Conservation (phyloP, 1,284 basidiomycete species). For the Ceratobasidium sp. region DNA sequence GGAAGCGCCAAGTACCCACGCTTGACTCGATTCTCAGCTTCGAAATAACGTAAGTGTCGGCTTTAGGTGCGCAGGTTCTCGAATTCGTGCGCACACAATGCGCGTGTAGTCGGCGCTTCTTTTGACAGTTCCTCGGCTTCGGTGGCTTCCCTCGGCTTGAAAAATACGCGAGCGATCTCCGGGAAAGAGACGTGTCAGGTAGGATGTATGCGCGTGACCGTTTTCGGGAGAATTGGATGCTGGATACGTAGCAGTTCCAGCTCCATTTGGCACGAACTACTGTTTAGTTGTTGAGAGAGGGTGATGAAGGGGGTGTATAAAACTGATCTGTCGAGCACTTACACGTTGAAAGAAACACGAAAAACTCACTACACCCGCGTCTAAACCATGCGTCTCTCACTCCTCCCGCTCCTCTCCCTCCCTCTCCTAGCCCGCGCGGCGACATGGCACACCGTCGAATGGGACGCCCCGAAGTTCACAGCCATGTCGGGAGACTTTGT, state of each 20-base stretch:
- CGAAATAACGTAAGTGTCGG: too few relatives aligned
- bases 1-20: too few relatives aligned
- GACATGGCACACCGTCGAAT: slow-evolving; percentile 58
- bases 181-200: neutral
- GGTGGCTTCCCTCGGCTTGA: neutral
- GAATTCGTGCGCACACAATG: neutral
- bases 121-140: neutral
- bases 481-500: slow-evolving; percentile 57
- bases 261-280: neutral
- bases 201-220: slow-evolving; percentile 16
- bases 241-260: neutral
- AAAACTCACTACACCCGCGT: neutral
- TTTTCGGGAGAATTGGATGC: slow-evolving; percentile 23
- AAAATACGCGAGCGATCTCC: neutral
- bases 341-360: neutral
- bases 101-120: neutral
- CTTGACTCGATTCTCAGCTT: too few relatives aligned
- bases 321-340: too few relatives aligned
- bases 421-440: slow-evolving; percentile 48
- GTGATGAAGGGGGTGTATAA: neutral
- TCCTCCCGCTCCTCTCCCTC: neutral
- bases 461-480: slow-evolving; percentile 57
- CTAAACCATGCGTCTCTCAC: neutral
- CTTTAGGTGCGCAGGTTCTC: too few relatives aligned
- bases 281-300: neutral